Evolutionary conservation across 2,329 filamentous ascomycete genomes (phyloP), one percentile per base, ranked within the genome.

Genomic region (Verticillium zaregamsianum): DNA sequence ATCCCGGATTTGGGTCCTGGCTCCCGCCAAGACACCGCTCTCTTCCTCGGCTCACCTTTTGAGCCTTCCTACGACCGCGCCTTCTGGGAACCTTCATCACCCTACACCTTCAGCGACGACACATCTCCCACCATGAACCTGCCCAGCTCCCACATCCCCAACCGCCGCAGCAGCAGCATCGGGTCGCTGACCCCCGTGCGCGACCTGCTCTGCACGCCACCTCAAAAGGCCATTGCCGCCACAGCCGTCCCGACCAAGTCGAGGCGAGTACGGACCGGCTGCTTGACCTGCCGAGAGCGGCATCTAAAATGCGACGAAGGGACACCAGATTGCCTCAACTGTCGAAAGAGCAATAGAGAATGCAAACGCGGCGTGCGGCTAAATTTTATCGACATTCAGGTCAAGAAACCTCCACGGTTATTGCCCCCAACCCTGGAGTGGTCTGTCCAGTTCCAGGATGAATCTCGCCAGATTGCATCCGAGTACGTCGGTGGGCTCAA

Each of bases 261-360:
- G n/a, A 94, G 90, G 76, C 84, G 93, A 66, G 92, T 96, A 20
- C 87, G 94, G 56, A 97, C 93, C 3, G 93, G 93, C 40, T 97
- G 93, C 73, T 78, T 97, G 66, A 97, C 93, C 2, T 97, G 93
- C 75, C 84, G 93, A 67, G 91, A 96, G 74, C 82, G 93, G 56
- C 93, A 97, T 79, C 80, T 97, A 59, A 97, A 97, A 75, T 97
- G 93, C 74, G 93, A 97, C 71, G 92, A 96, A 74, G 88, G 82
- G 5, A 69, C 76, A 4, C 84, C 83, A 6, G 78, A 82, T 37
- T 87, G 84, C 66, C 81, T 90, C 69, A 97, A 97, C 70, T 97
- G 94, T 76, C 86, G 87, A 63, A 97, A 96, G 77, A 95, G 93
- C 59, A 93, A 88, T 70, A 83, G 94, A 58, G 81, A 88, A 62